Base-by-base conservation (phyloP, 164 flowering plant genomes). In the Aristolochia californica region DNA sequence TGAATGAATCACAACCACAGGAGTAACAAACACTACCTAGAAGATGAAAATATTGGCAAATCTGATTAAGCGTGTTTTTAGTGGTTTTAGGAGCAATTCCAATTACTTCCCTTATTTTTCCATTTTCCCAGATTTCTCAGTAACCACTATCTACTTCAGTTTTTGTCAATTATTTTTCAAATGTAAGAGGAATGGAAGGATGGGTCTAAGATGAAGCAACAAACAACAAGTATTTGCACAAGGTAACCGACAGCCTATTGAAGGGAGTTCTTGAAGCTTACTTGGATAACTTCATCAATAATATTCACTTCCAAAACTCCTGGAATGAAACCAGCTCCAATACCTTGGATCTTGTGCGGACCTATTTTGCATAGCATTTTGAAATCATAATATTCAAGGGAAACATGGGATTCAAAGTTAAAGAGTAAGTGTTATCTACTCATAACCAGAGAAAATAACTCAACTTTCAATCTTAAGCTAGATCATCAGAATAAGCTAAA, bases 281-380 rank as follows among this genome's bases (percentile, higher is more conserved):
- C 78, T 51, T 72, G 71, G 51, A 75, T 25, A 21, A 75, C 72
- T 64, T 68, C 79, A 68, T 75, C 79, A 49, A 75, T 34, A 13
- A 72, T 56, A 45, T 62, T 51, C 28, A 65, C 69, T 12, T 72
- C 85, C 73, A 84, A 69, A 59, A 77, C 79, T 8, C 71, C 75
- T 30, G 91, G 85, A 61, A 84, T 74, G 65, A 84, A 74, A 62
- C 91, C 91, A 57, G 91, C 80, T 27, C 90, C 90, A 71, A 84
- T 80, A 59, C 87, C 90, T 70, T 84, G 87, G 38, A 84, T 84
- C 64, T 75, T 75, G 64, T 84, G 88, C 0, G 80, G 82, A 12
- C 91, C 91, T 83, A n/a, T 52, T 25, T 28, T 21, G 14, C 23
- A 21, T 12, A 23, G 26, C 18, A 18, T 15, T 22, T 50, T 21